Evolutionary conservation across 345 rosid genomes (phyloP), one percentile per base, ranked within the genome.

Genomic region (Populus deltoides): DNA sequence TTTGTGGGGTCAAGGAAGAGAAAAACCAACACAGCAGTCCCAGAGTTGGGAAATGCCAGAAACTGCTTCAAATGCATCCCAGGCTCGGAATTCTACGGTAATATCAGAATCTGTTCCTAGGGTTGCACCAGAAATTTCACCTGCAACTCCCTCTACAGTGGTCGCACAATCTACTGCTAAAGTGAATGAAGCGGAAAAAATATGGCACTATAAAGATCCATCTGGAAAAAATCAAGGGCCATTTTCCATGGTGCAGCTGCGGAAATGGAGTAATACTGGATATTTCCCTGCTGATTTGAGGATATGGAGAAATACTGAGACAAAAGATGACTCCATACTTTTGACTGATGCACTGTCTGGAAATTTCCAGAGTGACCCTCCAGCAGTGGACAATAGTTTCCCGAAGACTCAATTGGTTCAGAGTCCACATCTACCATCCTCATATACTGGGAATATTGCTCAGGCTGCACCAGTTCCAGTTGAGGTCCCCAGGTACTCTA

Each of bases 191-290:
- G 77, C 97, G 7, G 97, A 97, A 81, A 97, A 97, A 84, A 87
- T 88, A 12, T 97, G 99, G 99, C 89, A 90, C 85, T 97, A 97
- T 83, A 75, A 84, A 81, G 99, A 97, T 88, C 99, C 99, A 66
- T 86, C 98, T 77, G 98, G 97, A 75, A 97, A 97, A 83, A 83
- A 87, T 47, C 99, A 97, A 82, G 99, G 99, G 38, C 97, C 99
- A 66, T 97, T 97, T 84, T 94, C 99, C 6, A 87, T 94, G 76
- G 92, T 89, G 72, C 98, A 94, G 87, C 91, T 97, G 74, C 93
- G 95, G 75, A 97, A 94, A 85, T 97, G 99, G 99, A 97, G 75
- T 85, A 90, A 84, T 73, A 91, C 94, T 70, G 97, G 98, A 57
- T 94, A 97, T 85, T 97, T 97, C 77, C 99, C 99, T 66, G 57